Evolutionary conservation across 2,329 filamentous ascomycete species (phyloP).

Genomic region (Epichloe coenophiala): DNA sequence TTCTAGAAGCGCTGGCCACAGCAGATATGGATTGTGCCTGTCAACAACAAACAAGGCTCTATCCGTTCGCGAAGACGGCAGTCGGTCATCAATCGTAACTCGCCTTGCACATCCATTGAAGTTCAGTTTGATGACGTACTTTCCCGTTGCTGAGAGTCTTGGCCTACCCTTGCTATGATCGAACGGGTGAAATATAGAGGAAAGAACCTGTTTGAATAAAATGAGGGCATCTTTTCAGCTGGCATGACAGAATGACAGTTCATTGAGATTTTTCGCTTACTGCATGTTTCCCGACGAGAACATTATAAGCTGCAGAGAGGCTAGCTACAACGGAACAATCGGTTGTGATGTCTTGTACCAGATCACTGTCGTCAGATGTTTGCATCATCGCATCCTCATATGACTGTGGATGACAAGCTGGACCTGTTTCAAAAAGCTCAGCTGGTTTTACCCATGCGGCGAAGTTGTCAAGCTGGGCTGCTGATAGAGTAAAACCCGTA

Average conservation of each 20-base stretch:
- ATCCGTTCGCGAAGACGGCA: constrained; percentile 63
- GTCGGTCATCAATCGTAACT: constrained; percentile 76
- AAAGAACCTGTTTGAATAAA: constrained; percentile 42
- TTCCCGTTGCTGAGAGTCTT: constrained; percentile 60
- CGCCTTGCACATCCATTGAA: constrained; percentile 90
- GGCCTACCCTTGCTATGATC: constrained; percentile 45
- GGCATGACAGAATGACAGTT: background rate
- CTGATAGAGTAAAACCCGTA: constrained; percentile 57
- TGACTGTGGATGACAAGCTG: constrained; percentile 13
- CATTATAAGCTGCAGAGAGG: constrained; percentile 66
- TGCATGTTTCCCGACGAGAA: constrained; percentile 53
- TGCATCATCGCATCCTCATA: constrained; percentile 38
- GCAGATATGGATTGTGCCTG: constrained; percentile 60
- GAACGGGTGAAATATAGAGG: constrained; percentile 63
- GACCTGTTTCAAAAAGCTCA: constrained; percentile 38
- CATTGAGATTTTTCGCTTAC: constrained; percentile 27
- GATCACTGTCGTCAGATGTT: constrained; percentile 49
- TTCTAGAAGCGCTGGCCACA: constrained; percentile 89
- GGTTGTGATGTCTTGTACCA: constrained; percentile 90
- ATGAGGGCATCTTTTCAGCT: background rate
- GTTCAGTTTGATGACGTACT: constrained; percentile 83
- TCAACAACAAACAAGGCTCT: constrained; percentile 80
- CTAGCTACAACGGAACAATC: constrained; percentile 97
- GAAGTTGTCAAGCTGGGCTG: constrained; percentile 62
- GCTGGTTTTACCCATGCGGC: constrained; percentile 67